Base-by-base conservation (phyloP, 805 yeast species). In the Dipodascopsis uninucleata region DNA sequence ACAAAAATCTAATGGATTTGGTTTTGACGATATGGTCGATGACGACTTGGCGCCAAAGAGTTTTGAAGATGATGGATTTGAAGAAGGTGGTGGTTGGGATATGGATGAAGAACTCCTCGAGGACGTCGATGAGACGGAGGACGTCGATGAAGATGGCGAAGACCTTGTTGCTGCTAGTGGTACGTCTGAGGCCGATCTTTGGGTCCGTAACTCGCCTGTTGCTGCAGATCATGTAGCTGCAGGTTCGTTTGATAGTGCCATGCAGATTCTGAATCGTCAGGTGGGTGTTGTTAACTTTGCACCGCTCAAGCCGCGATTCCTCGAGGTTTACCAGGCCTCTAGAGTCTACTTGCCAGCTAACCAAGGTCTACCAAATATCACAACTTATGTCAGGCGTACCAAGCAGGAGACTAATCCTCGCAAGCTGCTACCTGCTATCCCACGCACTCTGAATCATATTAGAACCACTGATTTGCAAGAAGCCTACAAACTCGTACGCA, bases 221-320 rank as follows among this genome's bases (percentile, higher is more conserved):
- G 87, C 97, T 3, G 97, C 96, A 24, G 87, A 86, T 22, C 85
- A 87, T 58, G 88, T 83, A 59, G 97, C 98, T 1, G 88, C 96
- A 2, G 99, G 99, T 58, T 85, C 94, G 3, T 90, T 90, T 63
- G 97, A 88, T 56, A 84, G 90, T 42, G 99, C 97, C 29, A 93
- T 96, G 31, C 94, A 88, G 59, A 77, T 94, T 61, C 75, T 93
- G 59, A 80, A 82, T 70, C 83, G 90, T 60, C 98, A 94, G 67
- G 72, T 82, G 35, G 98, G 97, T 58, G 77, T 86, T 40, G 81
- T 78, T 22, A 74, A 85, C 57, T 90, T 94, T 63, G 95, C 81
- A 60, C 97, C 97, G 10, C 75, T 93, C 58, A 80, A 90, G 68
- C 62, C 72, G 23, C 76, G 96, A 50, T 93, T 93, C 71, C 57